Evolutionary conservation across 2,329 filamentous ascomycete genomes (phyloP), one percentile per base, ranked within the genome.

Genomic region (Lasiodiplodia sp.): DNA sequence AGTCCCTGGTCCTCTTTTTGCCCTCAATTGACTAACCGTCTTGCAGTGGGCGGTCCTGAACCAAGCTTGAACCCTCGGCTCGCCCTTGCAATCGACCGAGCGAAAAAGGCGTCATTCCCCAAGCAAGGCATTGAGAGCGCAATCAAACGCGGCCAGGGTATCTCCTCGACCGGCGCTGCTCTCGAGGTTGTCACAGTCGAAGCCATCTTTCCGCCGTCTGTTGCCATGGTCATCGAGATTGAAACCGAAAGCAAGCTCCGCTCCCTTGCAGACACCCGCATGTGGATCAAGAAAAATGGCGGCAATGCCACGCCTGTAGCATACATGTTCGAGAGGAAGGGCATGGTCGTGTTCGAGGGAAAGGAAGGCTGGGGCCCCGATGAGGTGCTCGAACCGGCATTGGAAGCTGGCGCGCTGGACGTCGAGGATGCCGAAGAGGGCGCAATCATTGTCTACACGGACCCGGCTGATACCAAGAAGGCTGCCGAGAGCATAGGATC

Each of bases 111-210:
- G 69, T 92, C 91, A 72, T 90, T 97, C 58, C 92, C 94, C 1
- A 97, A 97, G 81, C 84, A 88, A 23, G 86, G 88, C 2, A 97
- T 98, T 73, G 94, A 98, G 79, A 86, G 86, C 16, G 94, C 96
- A 66, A 90, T 99, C 72, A 92, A 93, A 16, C 90, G 94, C 57
- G 96, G 96, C 1, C 94, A 97, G 78, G 95, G 96, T 52, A 87
- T 91, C 71, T 94, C 94, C 28, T 81, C 89, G 1, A 87, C 87
- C 5, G 96, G 96, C 66, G 87, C 87, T 18, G 85, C 88, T 16
- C 87, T 98, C n/a, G 94, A 97, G 77, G 84, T 83, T 40, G 79
- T 96, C 64, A 91, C 89, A 0, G 85, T 97, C 64, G 95, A 98
- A 83, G 90, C 89, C 31, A 91, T 97, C 72, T 82, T 96, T 70